Base-by-base conservation (phyloP, 2,329 filamentous ascomycete genomes). In the Orbilia brochopaga region DNA sequence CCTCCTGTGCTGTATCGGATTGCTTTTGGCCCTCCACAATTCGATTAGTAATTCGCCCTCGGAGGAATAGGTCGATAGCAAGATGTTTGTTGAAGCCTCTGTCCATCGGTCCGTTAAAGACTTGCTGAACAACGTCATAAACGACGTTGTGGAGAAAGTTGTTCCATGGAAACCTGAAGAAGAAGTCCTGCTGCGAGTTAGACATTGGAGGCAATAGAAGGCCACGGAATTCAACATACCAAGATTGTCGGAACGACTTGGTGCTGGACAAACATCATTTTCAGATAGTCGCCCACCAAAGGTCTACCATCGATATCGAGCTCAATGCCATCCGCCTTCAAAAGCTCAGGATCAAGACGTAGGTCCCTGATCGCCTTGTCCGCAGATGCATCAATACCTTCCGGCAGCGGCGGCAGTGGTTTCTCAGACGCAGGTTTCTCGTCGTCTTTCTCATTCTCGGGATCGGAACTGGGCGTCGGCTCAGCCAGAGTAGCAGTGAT, bases 131-230 rank as follows among this genome's bases (percentile, higher is more conserved):
- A 77, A 99, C 92, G 79, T 99, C 94, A 79, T 99, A 99, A 53
- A 99, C 94, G 48, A 99, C 94, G 78, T 99, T 99, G 81, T 99
- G 94, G 50, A 99, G 85, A 78, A 99, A 99, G 79, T 99, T 99
- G 80, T 99, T 99, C 94, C 94, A 99, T 0, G 94, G 93, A 78
- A 97, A 99, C 69, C 89, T 87, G 83, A 99, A 99, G 81, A 99
- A 99, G 82, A 97, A 97, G 65, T 92, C 90, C 91, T 95, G 74
- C 10, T 66, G 30, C 32, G 13, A 44, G 50, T 57, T 37, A 66
- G 62, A 46, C n/a, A 17, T 48, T 73, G 56, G 50, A 53, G 19
- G 21, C 27, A 23, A 58, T 37, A 30, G 24, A 40, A 57, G 21
- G 13, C 66, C 5, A 8, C 30, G 6, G 5, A 46, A 8, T 19